Evolutionary conservation across 202 grass and related monocot species (phyloP).

Genomic region (Musa balbisiana): DNA sequence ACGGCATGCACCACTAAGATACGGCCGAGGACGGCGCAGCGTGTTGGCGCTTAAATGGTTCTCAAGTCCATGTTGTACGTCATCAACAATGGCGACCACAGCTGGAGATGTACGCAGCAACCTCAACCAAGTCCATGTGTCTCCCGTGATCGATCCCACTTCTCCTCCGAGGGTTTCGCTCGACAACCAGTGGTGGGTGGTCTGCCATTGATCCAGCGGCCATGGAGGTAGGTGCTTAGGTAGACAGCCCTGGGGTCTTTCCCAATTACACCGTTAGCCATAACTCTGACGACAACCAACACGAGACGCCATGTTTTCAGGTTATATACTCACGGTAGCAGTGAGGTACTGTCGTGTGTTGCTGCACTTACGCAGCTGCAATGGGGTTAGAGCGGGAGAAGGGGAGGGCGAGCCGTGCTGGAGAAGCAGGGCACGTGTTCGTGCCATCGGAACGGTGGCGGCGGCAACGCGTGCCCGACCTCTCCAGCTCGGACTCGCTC

Average conservation of each 20-base stretch:
- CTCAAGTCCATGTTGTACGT: neutral
- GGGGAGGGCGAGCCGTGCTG: neutral
- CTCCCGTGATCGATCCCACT: no score
- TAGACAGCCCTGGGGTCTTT: neutral
- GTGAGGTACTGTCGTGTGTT: neutral
- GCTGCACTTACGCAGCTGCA: neutral
- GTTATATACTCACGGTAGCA: neutral
- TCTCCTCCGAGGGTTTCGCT: neutral
- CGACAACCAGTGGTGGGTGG: neutral
- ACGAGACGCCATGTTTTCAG: neutral
- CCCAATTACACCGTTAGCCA: neutral
- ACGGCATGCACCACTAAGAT: neutral
- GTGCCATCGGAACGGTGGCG: neutral
- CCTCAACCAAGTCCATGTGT: neutral
- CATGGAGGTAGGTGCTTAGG: neutral
- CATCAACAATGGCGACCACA: neutral
- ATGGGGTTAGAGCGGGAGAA: neutral
- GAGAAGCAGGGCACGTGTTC: slow-evolving; percentile 9
- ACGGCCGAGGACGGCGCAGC: neutral
- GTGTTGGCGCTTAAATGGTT: neutral
- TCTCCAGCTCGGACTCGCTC: no score
- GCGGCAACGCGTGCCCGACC: neutral
- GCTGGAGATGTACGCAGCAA: neutral
- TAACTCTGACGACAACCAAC: neutral
- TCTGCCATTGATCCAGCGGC: neutral